These are phyloP conservation scores for Zoysia pacifica DNA, from an alignment of 176 grass and related monocot genomes.

Conservation along the genomic window DNA sequence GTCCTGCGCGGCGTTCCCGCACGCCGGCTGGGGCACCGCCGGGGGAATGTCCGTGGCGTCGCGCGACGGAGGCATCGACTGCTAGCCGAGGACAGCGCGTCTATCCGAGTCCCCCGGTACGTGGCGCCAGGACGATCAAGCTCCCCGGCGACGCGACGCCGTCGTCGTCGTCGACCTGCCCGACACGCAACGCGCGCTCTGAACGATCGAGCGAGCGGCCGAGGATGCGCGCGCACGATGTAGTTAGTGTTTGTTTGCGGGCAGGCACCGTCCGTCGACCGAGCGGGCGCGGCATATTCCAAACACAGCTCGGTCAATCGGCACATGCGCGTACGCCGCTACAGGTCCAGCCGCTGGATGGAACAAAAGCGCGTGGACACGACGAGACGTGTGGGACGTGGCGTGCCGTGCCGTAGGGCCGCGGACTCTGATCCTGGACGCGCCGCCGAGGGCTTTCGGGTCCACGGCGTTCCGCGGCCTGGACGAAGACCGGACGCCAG, in stretches of 20 bases:
- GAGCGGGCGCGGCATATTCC: background rate
- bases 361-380: background rate
- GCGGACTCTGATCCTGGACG: background rate
- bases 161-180: background rate
- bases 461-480: background rate
- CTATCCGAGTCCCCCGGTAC: background rate
- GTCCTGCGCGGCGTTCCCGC: no score
- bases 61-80: no score
- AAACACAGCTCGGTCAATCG: background rate
- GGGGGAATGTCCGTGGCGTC: no score
- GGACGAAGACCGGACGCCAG: constrained; percentile 7
- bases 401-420: constrained; percentile 27
- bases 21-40: no score
- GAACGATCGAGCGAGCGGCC: background rate
- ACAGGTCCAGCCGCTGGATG: no score
- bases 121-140: background rate
- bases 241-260: no score
- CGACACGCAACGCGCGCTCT: background rate
- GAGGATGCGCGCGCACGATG: no score
- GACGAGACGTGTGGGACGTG: background rate
- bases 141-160: background rate
- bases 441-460: background rate
- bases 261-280: background rate
- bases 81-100: no score
- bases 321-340: constrained; percentile 15